Base-by-base conservation (phyloP, 495 filamentous ascomycete genomes). In the Penicillium parvum region DNA sequence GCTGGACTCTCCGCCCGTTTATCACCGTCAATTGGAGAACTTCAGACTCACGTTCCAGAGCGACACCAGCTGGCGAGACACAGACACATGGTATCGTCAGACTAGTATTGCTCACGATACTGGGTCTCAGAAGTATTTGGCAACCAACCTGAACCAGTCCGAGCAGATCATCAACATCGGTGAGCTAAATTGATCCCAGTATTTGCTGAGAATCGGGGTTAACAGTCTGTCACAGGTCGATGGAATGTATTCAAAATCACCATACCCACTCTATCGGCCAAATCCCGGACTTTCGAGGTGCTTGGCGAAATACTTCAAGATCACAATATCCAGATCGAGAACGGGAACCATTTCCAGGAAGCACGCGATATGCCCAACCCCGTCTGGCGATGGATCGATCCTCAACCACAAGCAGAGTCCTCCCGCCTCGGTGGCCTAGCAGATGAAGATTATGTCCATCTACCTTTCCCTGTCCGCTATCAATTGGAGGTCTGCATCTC, bases 401-500 rank as follows among this genome's bases (percentile, higher is more conserved):
- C 55, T 9, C 28, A 30, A 43, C 50, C 8, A 55, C 57, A 8
- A 29, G 50, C 21, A 43, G 49, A 21, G n/a, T n/a, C 8, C 21
- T 5, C 8, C 14, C 21, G 6, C 46, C 38, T 73, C 53, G 46
- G 61, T 36, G 45, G 53, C 9, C 47, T 60, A 32, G 53, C 54
- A 2, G 47, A 75, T 19, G 49, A 70, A 3, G 55, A 63, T 0
- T 64, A 63, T 41, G 40, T 72, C 1, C 45, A 66, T 16, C 70
- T 98, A 3, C 68, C 80, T 0, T 96, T 90, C 34, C 58, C 79
- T 1, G 78, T 91, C 2, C 79, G 87, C 7, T 97, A 97, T 54
- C 91, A 95, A 61, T 76, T 98, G 0, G 90, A 97, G 61, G 90
- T 88, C 0, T 96, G 91, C 57, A 73, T 97, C 7, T 95, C 90